Evolutionary conservation across 1,284 basidiomycete genomes (phyloP), one percentile per base, ranked within the genome.

Genomic region (Ustilago cynodontis): DNA sequence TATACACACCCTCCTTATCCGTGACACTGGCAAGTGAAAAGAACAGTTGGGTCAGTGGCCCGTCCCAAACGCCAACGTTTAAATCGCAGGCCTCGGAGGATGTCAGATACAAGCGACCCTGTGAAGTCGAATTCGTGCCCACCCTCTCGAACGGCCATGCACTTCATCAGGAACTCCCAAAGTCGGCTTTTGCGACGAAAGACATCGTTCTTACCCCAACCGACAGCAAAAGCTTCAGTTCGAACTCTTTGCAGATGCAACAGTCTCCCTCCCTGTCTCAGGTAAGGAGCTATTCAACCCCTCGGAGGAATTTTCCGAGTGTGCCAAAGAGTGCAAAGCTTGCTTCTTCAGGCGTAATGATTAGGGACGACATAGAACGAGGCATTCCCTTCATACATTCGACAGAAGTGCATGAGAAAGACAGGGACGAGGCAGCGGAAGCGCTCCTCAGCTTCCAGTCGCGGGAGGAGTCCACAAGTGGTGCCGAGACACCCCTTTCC

Each of bases 1-100:
- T 47, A 3, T 31, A 59, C 10, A 59, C 56, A 13, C 35, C 51
- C 4, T 59, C 63, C 11, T 54, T 56, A 24, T 59, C 56, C 3
- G 29, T 26, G 28, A 58, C 63, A 3, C 31, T 65, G 16, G 20
- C 37, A 11, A 31, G 24, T n/a, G 50, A 31, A 33, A 31, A 3
- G 11, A 49, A 59, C 6, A 22, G 18, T 10, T 47, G 49, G 24
- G 3, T 28, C 18, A n/a, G 22, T 20, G 39, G 47, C 14, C 59
- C 63, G 13, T 9, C 49, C 4, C 47, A 31, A 24, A 28, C 29
- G 7, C 9, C 26, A 22, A 37, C 20, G 11, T 10, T 29, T 24
- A 47, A 54, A 49, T 9, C 39, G 4, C 29, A 28, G 18, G 20
- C 28, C 14, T 59, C 50, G 55, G 39, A 45, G 7, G 63, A 50